Base-by-base conservation (phyloP, 495 filamentous ascomycete species). In the Hypoxylon subgilvum region DNA sequence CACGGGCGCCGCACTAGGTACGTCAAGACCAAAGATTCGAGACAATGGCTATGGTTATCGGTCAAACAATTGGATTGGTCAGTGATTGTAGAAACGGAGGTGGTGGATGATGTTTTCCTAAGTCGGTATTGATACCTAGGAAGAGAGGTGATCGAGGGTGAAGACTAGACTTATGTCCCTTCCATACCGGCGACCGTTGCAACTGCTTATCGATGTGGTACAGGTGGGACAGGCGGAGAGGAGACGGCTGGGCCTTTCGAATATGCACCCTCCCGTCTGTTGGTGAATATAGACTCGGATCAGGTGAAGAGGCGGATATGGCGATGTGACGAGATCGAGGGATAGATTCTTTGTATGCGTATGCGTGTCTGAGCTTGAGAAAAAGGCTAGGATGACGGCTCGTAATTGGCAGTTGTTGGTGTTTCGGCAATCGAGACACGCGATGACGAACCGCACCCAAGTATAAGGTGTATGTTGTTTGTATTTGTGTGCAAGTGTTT, bases 201-300 rank as follows among this genome's bases (percentile, higher is more conserved):
- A 10, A 42, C 40, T 57, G 25, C 16, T 42, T 48, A 42, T 63
- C 30, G 22, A 28, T 16, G 48, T 53, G 3, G 49, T 45, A 51
- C 54, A 42, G 43, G 7, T 17, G 39, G n/a, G n/a, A n/a, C n/a
- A n/a, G n/a, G n/a, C n/a, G n/a, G n/a, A 22, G 19, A 32, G 22
- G 23, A 63, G 35, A 38, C 41, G 52, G 35, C 23, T 48, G 17
- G 38, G 2, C 19, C 22, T 54, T 25, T 58, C 38, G 31, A 54
- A 43, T 45, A 63, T 64, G 61, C 54, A 44, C 35, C 43, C 18
- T 54, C 38, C 61, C 54, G 54, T 42, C 28, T 43, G 35, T 39
- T 48, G 40, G 42, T 46, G 34, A 23, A 53, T 4, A 18, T 48
- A 31, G 43, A 56, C 38, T 48, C 44, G 54, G 46, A n/a, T 34